These are phyloP conservation scores for Alternaria arbusti DNA, from an alignment of 2,329 filamentous ascomycete species.

Conservation along the genomic window DNA sequence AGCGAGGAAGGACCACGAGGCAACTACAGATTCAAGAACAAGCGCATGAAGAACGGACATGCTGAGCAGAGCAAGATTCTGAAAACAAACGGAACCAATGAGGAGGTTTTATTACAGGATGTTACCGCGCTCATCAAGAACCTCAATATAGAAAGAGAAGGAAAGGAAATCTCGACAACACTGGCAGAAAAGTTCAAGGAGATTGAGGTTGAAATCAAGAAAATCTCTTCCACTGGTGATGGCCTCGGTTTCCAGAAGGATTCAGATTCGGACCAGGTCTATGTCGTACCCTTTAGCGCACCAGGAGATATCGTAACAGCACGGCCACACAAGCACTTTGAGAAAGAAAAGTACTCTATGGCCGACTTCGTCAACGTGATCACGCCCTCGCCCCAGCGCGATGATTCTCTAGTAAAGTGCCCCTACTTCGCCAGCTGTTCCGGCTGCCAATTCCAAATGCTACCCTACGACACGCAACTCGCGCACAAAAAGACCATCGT, in stretches of 20 bases:
- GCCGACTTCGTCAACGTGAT: constrained; percentile 83
- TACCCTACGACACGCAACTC: constrained; percentile 86
- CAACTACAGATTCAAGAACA: constrained; percentile 52
- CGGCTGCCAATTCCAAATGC: constrained; percentile 97
- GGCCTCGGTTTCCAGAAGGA: constrained; percentile 77
- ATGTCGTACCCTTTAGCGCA: constrained; percentile 85
- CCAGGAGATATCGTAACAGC: constrained; percentile 82
- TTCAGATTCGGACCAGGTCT: constrained; percentile 70
- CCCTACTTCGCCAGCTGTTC: constrained; percentile 84
- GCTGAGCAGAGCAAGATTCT: constrained; percentile 43
- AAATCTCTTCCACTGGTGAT: constrained; percentile 90
- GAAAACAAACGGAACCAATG: constrained; percentile 54
- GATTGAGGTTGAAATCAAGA: constrained; percentile 79
- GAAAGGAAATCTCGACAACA: constrained; percentile 12
- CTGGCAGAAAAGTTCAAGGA: constrained; percentile 74
- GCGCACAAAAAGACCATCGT: constrained; percentile 83
- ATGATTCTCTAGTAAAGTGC: constrained; percentile 79
- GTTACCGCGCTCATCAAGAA: constrained; percentile 52
- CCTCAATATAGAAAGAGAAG: constrained; percentile 32
- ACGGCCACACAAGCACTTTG: constrained; percentile 77
- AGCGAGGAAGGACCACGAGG: constrained; percentile 44
- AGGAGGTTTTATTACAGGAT: constrained; percentile 57
- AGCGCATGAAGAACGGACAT: constrained; percentile 56
- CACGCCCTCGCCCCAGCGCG: constrained; percentile 74
- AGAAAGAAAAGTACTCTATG: constrained; percentile 70